Evolutionary conservation across 176 grass and related monocot species (phyloP).

Genomic region (Rhynchospora tenuis): DNA sequence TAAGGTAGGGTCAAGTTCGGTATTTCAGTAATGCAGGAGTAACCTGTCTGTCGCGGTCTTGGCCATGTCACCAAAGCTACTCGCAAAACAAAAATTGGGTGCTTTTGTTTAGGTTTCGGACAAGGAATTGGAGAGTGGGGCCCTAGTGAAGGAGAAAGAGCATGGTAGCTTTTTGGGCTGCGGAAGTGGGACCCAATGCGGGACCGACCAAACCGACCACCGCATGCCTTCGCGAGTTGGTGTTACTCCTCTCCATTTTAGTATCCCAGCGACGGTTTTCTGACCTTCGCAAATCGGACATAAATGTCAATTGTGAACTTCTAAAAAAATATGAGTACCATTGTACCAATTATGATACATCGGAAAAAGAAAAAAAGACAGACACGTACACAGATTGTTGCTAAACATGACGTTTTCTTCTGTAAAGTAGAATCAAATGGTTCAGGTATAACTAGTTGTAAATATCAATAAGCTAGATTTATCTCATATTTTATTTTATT

Average conservation of each 20-base stretch:
- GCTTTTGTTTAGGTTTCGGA: neutral
- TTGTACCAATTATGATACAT: no score
- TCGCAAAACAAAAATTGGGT: neutral
- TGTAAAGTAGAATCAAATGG: no score
- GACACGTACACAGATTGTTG: no score
- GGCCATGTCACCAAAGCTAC: neutral
- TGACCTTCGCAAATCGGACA: no score
- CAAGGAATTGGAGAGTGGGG: neutral
- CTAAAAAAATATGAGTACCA: no score
- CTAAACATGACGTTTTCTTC: no score
- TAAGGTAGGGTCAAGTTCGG: neutral
- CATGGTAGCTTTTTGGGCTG: constrained; percentile 18
- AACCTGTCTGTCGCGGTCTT: neutral
- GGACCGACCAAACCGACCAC: constrained; percentile 18
- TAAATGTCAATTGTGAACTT: no score
- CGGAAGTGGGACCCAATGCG: neutral
- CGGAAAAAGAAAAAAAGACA: no score
- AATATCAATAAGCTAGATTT: no score
- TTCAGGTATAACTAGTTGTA: no score
- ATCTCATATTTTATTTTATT: no score
- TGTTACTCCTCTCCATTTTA: constrained; percentile 9
- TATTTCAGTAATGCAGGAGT: neutral
- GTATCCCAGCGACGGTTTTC: no score
- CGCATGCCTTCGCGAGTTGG: neutral
- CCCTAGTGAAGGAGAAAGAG: constrained; percentile 1